Conservation (phyloP, 352 stramenopile species). For the Pythium dissotocum region DNA sequence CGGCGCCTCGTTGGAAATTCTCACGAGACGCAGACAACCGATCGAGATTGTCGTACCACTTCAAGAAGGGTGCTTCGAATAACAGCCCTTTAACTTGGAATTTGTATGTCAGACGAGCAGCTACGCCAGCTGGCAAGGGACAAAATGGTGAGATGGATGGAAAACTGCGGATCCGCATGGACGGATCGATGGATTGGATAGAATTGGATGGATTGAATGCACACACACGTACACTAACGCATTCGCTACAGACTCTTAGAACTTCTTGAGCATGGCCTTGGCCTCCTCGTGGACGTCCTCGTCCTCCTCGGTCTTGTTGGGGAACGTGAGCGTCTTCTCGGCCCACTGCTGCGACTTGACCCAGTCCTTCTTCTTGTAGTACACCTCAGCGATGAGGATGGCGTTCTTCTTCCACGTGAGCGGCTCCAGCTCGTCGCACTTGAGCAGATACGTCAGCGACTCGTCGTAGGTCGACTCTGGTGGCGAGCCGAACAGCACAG, state of each 20-base stretch:
- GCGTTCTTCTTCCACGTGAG: constrained; percentile 87
- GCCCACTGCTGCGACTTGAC: constrained; percentile 69
- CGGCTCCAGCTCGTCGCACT: constrained; percentile 73
- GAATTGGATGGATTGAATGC: not conserved
- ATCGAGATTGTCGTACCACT: not conserved
- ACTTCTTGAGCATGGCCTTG: constrained; percentile 51
- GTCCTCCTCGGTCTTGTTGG: constrained; percentile 63
- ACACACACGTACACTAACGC: not conserved
- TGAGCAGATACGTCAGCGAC: constrained; percentile 68
- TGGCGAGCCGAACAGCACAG: constrained; percentile 78
- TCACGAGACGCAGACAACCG: not conserved
- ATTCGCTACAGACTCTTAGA: constrained; percentile 8
- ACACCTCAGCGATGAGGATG: constrained; percentile 78
- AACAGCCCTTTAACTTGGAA: constrained; percentile 10
- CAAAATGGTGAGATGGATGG: not conserved
- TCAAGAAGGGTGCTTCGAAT: not conserved
- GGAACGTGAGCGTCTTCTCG: constrained; percentile 64
- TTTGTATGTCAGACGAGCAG: constrained; percentile 11
- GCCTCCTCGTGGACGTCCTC: constrained; percentile 69
- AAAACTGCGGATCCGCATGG: not conserved
- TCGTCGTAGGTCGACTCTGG: constrained; percentile 84
- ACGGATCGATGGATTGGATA: not conserved
- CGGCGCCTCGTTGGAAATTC: constrained; percentile 7
- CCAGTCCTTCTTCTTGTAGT: constrained; percentile 79
- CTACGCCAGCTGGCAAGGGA: not conserved